Conservation (phyloP, 2,329 filamentous ascomycete genomes). For the Pseudopithomyces chartarum region DNA sequence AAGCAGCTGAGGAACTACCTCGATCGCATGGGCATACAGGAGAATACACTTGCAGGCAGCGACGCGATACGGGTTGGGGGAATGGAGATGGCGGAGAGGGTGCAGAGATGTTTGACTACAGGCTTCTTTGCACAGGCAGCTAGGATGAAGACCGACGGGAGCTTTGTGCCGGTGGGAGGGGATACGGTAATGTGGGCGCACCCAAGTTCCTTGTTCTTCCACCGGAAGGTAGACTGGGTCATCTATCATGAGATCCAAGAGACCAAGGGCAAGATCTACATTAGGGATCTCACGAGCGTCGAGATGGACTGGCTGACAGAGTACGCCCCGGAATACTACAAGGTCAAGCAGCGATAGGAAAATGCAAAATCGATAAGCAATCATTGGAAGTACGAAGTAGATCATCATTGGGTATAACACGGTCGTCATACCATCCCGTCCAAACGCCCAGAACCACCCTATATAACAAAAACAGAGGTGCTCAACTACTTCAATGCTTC, state of each 20-base stretch:
- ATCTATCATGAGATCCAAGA: conserved; percentile 94
- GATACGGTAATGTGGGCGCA: conserved; percentile 81
- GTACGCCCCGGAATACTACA: conserved; percentile 74
- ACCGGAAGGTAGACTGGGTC: conserved; percentile 95
- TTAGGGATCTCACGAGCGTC: conserved; percentile 90
- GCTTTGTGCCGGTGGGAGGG: conserved; percentile 83
- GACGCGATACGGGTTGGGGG: conserved; percentile 48
- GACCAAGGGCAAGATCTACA: conserved; percentile 84
- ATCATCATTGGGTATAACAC: conserved; percentile 10
- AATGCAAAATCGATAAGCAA: not conserved
- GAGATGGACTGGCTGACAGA: conserved; percentile 92
- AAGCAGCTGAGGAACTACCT: conserved; percentile 86
- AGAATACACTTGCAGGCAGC: conserved; percentile 51
- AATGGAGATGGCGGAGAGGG: conserved; percentile 68
- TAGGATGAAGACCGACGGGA: conserved; percentile 91
- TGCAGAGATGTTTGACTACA: conserved; percentile 81
- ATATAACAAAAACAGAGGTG: not conserved
- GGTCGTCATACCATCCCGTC: not conserved
- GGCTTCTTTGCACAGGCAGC: conserved; percentile 95
- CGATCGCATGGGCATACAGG: conserved; percentile 77
- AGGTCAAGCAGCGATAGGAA: conserved; percentile 29
- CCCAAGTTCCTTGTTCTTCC: conserved; percentile 93
- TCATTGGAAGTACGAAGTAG: too few species aligned
- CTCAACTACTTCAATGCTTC: conserved; percentile 54
- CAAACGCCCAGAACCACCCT: not conserved